phyloP scores from a whole-genome alignment of 2,329 filamentous ascomycete genomes.

The Lachnellula willkommii region DNA sequence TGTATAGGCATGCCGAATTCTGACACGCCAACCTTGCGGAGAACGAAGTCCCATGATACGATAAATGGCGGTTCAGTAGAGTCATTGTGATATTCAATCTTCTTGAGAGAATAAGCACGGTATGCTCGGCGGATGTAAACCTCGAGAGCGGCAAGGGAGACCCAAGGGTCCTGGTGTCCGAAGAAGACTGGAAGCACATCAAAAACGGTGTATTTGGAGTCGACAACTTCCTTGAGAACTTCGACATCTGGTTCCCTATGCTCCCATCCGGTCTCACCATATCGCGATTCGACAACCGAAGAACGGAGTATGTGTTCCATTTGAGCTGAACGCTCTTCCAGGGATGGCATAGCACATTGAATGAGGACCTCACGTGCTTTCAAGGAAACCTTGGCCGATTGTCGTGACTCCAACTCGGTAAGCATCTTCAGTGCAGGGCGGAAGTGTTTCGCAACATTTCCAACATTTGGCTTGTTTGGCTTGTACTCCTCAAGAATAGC shows the following conservation, averaged over 20 bases:
- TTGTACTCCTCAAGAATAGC: constrained; percentile 92
- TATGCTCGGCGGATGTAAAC: constrained; percentile 96
- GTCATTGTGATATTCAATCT: constrained; percentile 79
- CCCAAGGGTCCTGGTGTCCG: constrained; percentile 87
- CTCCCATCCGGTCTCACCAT: constrained; percentile 95
- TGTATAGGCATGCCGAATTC: constrained; percentile 80
- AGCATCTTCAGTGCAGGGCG: constrained; percentile 76
- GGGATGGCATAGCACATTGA: constrained; percentile 89
- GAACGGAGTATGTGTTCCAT: constrained; percentile 99
- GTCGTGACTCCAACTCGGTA: constrained; percentile 81
- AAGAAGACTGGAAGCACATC: constrained; percentile 96
- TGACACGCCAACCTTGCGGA: constrained; percentile 86
- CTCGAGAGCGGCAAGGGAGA: constrained; percentile 86
- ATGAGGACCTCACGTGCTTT: constrained; percentile 98
- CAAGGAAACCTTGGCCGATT: constrained; percentile 86
- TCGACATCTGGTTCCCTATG: constrained; percentile 88
- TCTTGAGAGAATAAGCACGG: constrained; percentile 87
- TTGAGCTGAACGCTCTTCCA: constrained; percentile 90
- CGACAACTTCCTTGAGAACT: constrained; percentile 93
- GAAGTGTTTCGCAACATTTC: constrained; percentile 84
- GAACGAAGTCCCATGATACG: constrained; percentile 91
- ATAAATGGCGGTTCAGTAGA: constrained; percentile 66
- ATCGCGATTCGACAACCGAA: constrained; percentile 92
- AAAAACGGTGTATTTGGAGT: constrained; percentile 97
- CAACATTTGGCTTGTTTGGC: constrained; percentile 85